Base-by-base conservation (phyloP, 768 basidiomycete species). In the Tulasnella sp. region DNA sequence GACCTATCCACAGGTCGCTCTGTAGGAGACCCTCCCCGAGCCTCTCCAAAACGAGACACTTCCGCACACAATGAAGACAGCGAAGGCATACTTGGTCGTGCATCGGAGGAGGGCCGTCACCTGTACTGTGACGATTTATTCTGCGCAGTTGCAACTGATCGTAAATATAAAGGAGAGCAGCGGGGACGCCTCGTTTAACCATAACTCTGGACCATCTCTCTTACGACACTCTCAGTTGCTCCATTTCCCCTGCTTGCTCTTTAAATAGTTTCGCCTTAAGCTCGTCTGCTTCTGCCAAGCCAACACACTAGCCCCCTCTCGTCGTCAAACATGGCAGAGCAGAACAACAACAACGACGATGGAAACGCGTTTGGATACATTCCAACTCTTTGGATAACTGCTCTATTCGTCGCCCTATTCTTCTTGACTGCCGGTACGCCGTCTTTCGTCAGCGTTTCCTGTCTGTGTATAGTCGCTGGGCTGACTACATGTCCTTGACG, bases 351-450 rank as follows among this genome's bases (percentile, higher is more conserved):
- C 58, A 34, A 25, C 14, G 29, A 64, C 31, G 58, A 67, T n/a
- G 71, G 29, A 40, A 82, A 80, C 0, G 82, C 85, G 1, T 87
- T 86, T 79, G 78, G 83, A 70, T 87, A 87, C 78, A 75, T 84
- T 6, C 86, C 86, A 2, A 85, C 85, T 0, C 75, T 82, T 75
- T 81, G 81, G 39, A 81, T 86, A 1, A 83, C 84, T 52, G 79
- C 83, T 39, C 79, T 83, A 22, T 85, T 85, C 75, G 76, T 87
- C 17, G 82, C 80, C 11, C 82, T 87, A 0, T 88, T 86, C 67
- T n/a, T 25, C 14, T 64, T 79, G 8, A 29, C 75, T 8, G 75
- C 75, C 6, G 49, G 76, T 75, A 49, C 17, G 71, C 49, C 64
- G 11, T 17, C 9, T 25, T 64, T 34, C 12, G 58, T 64, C n/a